Conservation (phyloP, 345 rosid species). For the Pistacia atlantica region DNA sequence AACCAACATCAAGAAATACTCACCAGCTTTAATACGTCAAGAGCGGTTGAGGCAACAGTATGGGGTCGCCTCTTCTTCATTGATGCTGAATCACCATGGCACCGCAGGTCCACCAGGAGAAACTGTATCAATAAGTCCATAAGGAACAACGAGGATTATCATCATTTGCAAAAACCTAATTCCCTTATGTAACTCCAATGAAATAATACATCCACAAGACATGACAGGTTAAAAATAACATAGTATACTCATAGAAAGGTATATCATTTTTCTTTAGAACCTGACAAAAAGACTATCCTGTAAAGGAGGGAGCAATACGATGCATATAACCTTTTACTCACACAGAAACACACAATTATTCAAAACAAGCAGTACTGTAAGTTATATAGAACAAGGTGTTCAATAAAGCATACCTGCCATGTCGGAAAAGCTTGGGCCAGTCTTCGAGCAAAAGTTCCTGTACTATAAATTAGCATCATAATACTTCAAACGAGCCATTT, state of each 20-base stretch:
- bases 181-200: background rate
- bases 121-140: constrained; percentile 47
- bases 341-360: background rate
- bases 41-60: constrained; percentile 83
- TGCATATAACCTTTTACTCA: background rate
- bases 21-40: constrained; percentile 86
- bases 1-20: constrained; percentile 17
- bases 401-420: constrained; percentile 71
- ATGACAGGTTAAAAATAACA: background rate
- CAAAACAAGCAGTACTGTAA: background rate
- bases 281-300: background rate
- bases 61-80: constrained; percentile 71
- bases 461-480: constrained; percentile 2
- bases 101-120: constrained; percentile 86
- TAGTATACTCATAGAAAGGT: background rate
- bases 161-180: background rate
- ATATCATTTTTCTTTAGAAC: background rate
- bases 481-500: background rate
- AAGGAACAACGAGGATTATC: constrained; percentile 1
- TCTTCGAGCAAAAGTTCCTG: constrained; percentile 88
- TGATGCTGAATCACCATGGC: constrained; percentile 94
- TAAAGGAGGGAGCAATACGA: background rate
- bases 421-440: constrained; percentile 81
- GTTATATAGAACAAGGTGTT: constrained; percentile 11
- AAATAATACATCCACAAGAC: background rate